These are phyloP conservation scores for Sugiyamaella xylanicola DNA, from an alignment of 1,139 yeast species.

Conservation along the genomic window DNA sequence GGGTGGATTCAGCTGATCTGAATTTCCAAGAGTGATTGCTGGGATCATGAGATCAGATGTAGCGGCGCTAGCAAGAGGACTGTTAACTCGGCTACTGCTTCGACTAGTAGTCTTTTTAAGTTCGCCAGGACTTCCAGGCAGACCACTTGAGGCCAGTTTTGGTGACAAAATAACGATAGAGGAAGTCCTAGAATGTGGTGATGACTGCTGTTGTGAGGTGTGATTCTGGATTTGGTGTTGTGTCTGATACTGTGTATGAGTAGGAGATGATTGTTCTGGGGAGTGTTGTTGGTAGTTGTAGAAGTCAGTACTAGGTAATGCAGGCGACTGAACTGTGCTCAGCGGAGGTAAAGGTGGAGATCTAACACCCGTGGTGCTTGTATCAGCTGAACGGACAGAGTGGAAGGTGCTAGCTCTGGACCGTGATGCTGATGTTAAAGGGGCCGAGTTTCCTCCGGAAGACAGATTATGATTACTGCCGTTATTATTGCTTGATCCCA, in stretches of 20 bases:
- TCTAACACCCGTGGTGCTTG: not conserved
- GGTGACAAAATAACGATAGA: constrained; percentile 10
- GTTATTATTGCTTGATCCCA: not conserved
- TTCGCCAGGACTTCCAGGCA: not conserved
- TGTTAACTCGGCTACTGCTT: not conserved
- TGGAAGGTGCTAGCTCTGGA: constrained; percentile 13
- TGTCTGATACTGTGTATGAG: no score
- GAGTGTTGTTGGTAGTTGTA: not conserved
- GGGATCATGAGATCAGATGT: constrained; percentile 5
- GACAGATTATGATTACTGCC: not conserved
- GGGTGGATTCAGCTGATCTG: not conserved
- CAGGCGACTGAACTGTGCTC: constrained; percentile 2
- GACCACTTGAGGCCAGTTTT: not conserved
- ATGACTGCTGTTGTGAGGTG: not conserved
- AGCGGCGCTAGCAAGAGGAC: constrained; percentile 2
- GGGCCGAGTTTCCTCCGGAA: constrained; percentile 6
- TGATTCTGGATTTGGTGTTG: no score
- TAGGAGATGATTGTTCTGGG: constrained; percentile 3
- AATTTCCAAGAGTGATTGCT: constrained; percentile 1
- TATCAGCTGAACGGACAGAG: not conserved
- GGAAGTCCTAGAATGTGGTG: constrained; percentile 9
- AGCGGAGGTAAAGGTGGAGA: constrained; percentile 8
- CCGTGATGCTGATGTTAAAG: constrained; percentile 1
- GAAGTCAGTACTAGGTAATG: not conserved
- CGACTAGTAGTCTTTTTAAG: not conserved